These are phyloP conservation scores for Lindgomyces ingoldianus DNA, from an alignment of 495 filamentous ascomycete genomes.

Conservation along the genomic window DNA sequence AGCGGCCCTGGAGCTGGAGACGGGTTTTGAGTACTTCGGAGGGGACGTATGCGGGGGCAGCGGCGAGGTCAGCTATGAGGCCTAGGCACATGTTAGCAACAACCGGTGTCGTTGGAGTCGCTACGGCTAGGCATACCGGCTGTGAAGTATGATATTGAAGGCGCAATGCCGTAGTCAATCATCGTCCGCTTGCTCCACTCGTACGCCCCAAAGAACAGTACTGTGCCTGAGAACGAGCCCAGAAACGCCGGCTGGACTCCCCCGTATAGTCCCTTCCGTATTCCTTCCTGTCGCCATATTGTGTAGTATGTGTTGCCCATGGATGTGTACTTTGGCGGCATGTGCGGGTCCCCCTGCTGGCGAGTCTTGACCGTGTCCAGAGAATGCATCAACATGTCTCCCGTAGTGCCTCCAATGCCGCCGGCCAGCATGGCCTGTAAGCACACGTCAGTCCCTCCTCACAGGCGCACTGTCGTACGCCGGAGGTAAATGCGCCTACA, in stretches of 20 bases:
- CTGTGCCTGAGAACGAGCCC: conserved; percentile 90
- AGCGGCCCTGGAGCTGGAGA: conserved; percentile 88
- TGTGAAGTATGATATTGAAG: conserved; percentile 78
- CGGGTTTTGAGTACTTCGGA: conserved; percentile 96
- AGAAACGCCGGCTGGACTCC: conserved; percentile 86
- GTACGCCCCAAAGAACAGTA: conserved; percentile 94
- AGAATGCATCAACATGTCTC: conserved; percentile 98
- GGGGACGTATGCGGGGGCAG: conserved; percentile 89
- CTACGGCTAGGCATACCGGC: conserved; percentile 58
- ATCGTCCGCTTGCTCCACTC: conserved; percentile 90
- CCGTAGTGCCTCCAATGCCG: conserved; percentile 83
- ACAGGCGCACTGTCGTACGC: background rate
- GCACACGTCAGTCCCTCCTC: background rate
- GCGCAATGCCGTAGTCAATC: conserved; percentile 77
- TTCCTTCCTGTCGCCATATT: conserved; percentile 89
- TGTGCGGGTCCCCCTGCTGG: conserved; percentile 91
- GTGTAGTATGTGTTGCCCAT: conserved; percentile 86
- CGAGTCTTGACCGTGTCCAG: conserved; percentile 99
- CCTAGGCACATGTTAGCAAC: conserved; percentile 50
- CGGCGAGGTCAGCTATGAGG: conserved; percentile 88
- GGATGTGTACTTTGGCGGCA: conserved; percentile 87
- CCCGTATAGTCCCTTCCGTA: conserved; percentile 85
- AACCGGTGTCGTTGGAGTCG: background rate
- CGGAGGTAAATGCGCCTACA: conserved; percentile 18
- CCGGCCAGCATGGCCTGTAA: conserved; percentile 89